phyloP scores from a whole-genome alignment of 192 early-diverging fungal species.

The Backusella parvicylindrica region DNA sequence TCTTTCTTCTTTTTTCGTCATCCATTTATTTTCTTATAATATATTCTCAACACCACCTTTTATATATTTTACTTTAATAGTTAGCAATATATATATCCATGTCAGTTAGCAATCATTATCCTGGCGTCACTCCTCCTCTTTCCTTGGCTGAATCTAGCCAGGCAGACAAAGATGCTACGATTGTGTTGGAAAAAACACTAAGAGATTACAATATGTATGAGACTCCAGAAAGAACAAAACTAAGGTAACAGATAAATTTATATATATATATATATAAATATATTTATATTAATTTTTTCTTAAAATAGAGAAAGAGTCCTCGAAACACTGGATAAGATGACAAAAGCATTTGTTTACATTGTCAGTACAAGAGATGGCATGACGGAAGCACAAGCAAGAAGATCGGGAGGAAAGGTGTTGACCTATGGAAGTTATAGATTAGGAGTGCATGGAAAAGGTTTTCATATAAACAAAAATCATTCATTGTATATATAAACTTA shows the following conservation, averaged over 20 bases:
- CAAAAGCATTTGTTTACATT: slow-evolving; percentile 48
- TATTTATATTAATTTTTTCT: background rate
- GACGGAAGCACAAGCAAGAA: slow-evolving; percentile 44
- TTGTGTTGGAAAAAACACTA: slow-evolving; percentile 42
- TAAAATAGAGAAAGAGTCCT: slow-evolving; percentile 22
- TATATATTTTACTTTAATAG: no score
- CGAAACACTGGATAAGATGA: slow-evolving; percentile 45
- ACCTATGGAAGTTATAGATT: slow-evolving; percentile 71
- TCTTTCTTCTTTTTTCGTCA: no score
- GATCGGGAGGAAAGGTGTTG: slow-evolving; percentile 61
- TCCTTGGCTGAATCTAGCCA: slow-evolving; percentile 37
- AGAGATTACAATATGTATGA: slow-evolving; percentile 54
- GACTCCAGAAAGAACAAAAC: slow-evolving; percentile 45
- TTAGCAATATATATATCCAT: no score
- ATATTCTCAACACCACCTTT: no score
- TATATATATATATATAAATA: background rate
- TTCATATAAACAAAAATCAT: background rate
- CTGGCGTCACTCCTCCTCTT: slow-evolving; percentile 22
- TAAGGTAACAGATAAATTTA: slow-evolving; percentile 38
- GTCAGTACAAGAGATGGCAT: slow-evolving; percentile 34
- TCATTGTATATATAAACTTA: background rate
- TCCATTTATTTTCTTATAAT: no score
- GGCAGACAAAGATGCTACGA: slow-evolving; percentile 38
- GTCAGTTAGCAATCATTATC: background rate
- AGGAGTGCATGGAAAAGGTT: slow-evolving; percentile 59